Evolutionary conservation across 495 filamentous ascomycete genomes (phyloP).

Genomic region (Daldinia grandis): DNA sequence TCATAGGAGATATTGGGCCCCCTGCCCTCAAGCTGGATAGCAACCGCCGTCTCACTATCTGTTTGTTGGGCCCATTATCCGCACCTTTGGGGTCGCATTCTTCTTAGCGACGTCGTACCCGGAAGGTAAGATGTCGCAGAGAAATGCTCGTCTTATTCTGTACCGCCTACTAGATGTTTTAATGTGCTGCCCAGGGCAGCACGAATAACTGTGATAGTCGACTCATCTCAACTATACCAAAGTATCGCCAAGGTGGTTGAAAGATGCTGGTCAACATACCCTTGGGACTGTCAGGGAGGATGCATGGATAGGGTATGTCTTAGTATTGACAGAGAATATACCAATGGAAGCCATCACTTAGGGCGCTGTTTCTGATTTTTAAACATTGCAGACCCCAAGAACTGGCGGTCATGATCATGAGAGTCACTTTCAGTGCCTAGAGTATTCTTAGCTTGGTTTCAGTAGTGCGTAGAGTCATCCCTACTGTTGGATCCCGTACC

Average conservation of each 20-base stretch:
- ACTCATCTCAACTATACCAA: background rate
- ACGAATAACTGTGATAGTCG: background rate
- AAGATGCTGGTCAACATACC: background rate
- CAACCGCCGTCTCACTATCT: background rate
- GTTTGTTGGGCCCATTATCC: background rate
- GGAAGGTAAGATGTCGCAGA: background rate
- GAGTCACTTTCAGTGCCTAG: slow-evolving; percentile 20
- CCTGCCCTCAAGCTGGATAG: background rate
- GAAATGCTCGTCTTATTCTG: background rate
- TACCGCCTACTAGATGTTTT: background rate
- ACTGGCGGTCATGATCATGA: slow-evolving; percentile 36
- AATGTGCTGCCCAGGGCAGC: background rate
- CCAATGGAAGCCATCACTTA: slow-evolving; percentile 25
- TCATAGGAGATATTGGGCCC: background rate
- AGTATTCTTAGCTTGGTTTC: slow-evolving; percentile 28
- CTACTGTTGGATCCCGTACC: slow-evolving; percentile 31
- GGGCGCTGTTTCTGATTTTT: slow-evolving; percentile 30
- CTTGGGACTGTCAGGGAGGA: background rate
- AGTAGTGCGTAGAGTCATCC: slow-evolving; percentile 36
- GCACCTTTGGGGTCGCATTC: background rate
- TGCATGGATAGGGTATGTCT: background rate
- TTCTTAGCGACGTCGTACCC: background rate
- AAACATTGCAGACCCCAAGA: slow-evolving; percentile 31
- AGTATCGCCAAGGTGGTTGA: background rate
- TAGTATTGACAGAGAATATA: background rate